These are phyloP conservation scores for Eucalyptus urophylla DNA, from an alignment of 345 rosid species.

Conservation along the genomic window DNA sequence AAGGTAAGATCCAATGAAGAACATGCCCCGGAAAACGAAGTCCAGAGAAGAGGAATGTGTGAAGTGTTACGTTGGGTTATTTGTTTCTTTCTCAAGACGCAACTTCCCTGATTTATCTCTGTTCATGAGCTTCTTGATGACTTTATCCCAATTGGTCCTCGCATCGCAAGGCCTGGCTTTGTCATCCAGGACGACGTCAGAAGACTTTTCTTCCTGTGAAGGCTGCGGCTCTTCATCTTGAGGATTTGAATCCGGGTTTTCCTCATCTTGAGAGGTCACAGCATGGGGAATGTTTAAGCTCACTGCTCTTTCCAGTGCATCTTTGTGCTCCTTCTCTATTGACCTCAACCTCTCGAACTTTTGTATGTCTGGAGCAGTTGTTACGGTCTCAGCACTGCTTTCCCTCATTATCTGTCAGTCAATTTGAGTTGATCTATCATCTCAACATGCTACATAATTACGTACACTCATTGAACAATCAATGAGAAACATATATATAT, in stretches of 20 bases:
- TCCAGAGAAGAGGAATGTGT: neutral
- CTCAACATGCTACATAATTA: neutral
- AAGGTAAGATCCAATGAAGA: neutral
- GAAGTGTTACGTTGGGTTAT: neutral
- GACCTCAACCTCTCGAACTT: constrained; percentile 57
- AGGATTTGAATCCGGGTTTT: neutral
- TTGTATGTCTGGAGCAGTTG: constrained; percentile 57
- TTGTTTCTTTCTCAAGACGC: constrained; percentile 6
- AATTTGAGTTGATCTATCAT: neutral
- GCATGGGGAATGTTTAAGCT: constrained; percentile 85
- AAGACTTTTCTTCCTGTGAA: neutral
- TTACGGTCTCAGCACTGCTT: constrained; percentile 20
- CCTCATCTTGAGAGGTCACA: constrained; percentile 11
- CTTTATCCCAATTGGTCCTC: constrained; percentile 48
- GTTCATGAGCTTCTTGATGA: constrained; percentile 46
- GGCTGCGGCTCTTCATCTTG: neutral
- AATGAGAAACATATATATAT: neutral
- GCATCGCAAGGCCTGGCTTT: neutral
- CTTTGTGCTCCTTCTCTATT: constrained; percentile 76
- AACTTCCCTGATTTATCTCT: constrained; percentile 29
- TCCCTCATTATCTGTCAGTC: constrained; percentile 44
- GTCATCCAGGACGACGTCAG: neutral
- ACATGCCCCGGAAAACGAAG: neutral
- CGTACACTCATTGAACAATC: too few species aligned
- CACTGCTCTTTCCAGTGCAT: constrained; percentile 80